A percentile compares a stretch with the other conserved stretches of the same genome.
phyloP scores from a whole-genome alignment of 345 rosid genomes.

The Ailanthus altissimus region DNA sequence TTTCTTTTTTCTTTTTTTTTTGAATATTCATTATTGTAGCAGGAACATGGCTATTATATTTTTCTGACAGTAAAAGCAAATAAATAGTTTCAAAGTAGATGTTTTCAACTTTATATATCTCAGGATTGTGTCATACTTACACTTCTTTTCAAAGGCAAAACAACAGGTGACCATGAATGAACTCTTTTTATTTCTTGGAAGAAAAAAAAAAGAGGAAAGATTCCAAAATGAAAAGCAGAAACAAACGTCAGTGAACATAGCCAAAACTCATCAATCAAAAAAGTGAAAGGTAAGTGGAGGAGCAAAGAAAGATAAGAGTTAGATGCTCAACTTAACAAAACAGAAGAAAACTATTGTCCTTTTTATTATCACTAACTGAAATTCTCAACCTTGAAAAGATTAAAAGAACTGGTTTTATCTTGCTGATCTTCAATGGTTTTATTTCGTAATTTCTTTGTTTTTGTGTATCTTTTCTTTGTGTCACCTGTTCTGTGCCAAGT shows the following conservation, averaged over 20 bases:
- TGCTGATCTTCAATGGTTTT: conserved; percentile 55
- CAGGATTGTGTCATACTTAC: conserved; percentile 18
- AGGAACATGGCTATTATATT: background rate
- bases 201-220: conserved; percentile 38
- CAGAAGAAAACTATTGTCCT: background rate
- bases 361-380: conserved; percentile 22
- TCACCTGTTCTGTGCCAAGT: conserved; percentile 52
- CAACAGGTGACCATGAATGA: conserved; percentile 16
- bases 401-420: conserved; percentile 21
- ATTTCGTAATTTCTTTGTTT: conserved; percentile 35
- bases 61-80: background rate
- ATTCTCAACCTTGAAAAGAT: background rate
- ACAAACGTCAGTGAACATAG: conserved; percentile 30
- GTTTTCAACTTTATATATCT: background rate
- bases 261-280: conserved; percentile 33
- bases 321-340: conserved; percentile 27
- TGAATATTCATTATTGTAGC: background rate
- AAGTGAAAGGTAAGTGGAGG: conserved; percentile 18
- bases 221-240: conserved; percentile 35
- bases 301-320: conserved; percentile 1
- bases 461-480: conserved; percentile 37
- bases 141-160: conserved; percentile 11
- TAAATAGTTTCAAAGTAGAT: background rate
- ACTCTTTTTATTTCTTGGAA: conserved; percentile 21
- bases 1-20: too few relatives aligned